These are phyloP conservation scores for Ophiostoma ulmi DNA, from an alignment of 2,329 filamentous ascomycete genomes.

Conservation along the genomic window DNA sequence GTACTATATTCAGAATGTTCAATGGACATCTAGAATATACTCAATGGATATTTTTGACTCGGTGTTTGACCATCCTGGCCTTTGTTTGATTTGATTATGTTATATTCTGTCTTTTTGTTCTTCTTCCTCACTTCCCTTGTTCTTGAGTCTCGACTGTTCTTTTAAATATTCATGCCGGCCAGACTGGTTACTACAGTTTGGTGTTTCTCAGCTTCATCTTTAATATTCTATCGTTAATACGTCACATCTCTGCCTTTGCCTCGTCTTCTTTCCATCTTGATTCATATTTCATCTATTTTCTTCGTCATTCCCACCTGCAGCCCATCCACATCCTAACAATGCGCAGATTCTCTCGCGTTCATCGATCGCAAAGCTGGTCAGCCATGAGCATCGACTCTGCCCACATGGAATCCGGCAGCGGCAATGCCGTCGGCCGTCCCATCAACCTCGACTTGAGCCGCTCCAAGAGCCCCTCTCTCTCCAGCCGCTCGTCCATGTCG, in stretches of 20 bases:
- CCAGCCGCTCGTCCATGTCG: conserved; percentile 13
- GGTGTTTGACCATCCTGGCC: neutral
- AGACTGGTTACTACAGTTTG: neutral
- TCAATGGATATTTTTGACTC: neutral
- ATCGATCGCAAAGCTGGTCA: conserved; percentile 28
- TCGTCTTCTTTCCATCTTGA: neutral
- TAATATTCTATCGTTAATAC: neutral
- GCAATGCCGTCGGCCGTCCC: neutral
- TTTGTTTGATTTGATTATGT: neutral
- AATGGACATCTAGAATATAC: neutral
- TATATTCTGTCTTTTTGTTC: neutral
- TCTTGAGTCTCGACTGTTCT: neutral
- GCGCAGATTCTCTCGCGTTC: conserved; percentile 23
- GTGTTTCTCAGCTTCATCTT: neutral
- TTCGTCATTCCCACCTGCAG: neutral
- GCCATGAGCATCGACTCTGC: conserved; percentile 22
- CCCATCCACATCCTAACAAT: conserved; percentile 13
- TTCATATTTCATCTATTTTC: neutral
- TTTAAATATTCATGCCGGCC: neutral
- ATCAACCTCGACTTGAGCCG: neutral
- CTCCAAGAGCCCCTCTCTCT: conserved; percentile 19
- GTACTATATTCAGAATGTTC: neutral
- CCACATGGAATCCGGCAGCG: conserved; percentile 17
- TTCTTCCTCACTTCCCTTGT: neutral
- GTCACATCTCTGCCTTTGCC: neutral